These are phyloP conservation scores for Persicaria maculosa DNA, from an alignment of 148 eudicot species.

Conservation along the genomic window DNA sequence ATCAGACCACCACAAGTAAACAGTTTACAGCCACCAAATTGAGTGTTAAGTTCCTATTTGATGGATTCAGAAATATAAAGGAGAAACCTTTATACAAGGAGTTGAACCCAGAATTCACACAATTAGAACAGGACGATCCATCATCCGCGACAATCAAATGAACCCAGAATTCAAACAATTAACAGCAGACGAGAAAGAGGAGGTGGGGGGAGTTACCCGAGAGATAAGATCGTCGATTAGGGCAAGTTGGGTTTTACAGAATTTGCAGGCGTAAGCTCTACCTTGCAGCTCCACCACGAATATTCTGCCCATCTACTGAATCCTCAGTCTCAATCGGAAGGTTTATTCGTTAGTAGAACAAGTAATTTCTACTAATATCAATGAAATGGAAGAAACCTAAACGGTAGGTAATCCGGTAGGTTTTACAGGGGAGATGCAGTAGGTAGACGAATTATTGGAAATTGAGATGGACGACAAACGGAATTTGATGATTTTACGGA, in stretches of 20 bases:
- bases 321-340: not conserved
- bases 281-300: conserved; percentile 75
- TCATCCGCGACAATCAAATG: not conserved
- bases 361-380: not conserved
- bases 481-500: not conserved
- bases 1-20: not conserved
- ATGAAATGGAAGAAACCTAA: not conserved
- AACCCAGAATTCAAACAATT: not conserved
- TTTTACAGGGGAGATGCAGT: not conserved
- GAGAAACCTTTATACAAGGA: not conserved
- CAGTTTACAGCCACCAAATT: not conserved
- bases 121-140: not conserved
- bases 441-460: not conserved
- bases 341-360: not conserved
- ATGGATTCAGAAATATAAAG: not conserved
- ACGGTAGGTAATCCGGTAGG: not conserved
- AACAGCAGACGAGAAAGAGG: not conserved
- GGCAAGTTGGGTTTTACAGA: conserved; percentile 67
- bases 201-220: conserved; percentile 31
- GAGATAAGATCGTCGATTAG: conserved; percentile 55
- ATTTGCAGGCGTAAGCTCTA: conserved; percentile 67
- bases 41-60: not conserved
- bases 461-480: not conserved
- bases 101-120: not conserved
- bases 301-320: conserved; percentile 55